Evolutionary conservation across 2,329 filamentous ascomycete genomes (phyloP).

Genomic region (Pseudogymnoascus sp.): DNA sequence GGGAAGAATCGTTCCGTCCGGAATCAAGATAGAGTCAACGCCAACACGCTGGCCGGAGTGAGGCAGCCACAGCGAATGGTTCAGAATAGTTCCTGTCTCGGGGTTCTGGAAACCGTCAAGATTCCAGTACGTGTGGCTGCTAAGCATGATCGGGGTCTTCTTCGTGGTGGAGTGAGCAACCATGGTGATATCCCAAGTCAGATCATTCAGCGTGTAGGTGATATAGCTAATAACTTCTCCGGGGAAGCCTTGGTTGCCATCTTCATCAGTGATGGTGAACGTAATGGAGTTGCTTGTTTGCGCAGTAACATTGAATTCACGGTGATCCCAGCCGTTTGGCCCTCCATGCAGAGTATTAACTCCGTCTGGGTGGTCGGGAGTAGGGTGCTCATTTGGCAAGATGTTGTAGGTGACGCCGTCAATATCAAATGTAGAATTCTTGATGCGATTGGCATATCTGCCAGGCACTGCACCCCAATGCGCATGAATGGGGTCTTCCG

Average conservation of each 20-base stretch:
- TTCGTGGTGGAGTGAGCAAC: constrained; percentile 61
- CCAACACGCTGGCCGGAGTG: constrained; percentile 63
- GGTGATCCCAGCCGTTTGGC: constrained; percentile 65
- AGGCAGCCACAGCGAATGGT: constrained; percentile 66
- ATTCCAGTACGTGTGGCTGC: constrained; percentile 71
- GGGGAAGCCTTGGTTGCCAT: constrained; percentile 69
- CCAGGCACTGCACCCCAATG: constrained; percentile 68
- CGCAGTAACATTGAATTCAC: constrained; percentile 69
- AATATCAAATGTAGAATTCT: constrained; percentile 64
- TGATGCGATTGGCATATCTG: constrained; percentile 74
- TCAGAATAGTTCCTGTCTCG: constrained; percentile 54
- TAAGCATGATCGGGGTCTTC: constrained; percentile 78
- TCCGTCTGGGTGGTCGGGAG: constrained; percentile 41
- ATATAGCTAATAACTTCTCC: constrained; percentile 68
- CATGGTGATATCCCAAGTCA: constrained; percentile 67
- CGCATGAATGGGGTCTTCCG: constrained; percentile 54
- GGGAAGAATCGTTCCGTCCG: constrained; percentile 66
- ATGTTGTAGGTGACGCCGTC: constrained; percentile 55
- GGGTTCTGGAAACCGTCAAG: constrained; percentile 72
- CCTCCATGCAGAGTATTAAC: constrained; percentile 63
- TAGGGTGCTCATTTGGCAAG: constrained; percentile 55
- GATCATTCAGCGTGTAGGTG: constrained; percentile 61
- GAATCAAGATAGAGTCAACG: constrained; percentile 64
- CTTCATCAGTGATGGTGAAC: constrained; percentile 65
- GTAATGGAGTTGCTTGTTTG: constrained; percentile 62